phyloP scores from a whole-genome alignment of 2,329 filamentous ascomycete genomes.

The Epichloe amarillans region DNA sequence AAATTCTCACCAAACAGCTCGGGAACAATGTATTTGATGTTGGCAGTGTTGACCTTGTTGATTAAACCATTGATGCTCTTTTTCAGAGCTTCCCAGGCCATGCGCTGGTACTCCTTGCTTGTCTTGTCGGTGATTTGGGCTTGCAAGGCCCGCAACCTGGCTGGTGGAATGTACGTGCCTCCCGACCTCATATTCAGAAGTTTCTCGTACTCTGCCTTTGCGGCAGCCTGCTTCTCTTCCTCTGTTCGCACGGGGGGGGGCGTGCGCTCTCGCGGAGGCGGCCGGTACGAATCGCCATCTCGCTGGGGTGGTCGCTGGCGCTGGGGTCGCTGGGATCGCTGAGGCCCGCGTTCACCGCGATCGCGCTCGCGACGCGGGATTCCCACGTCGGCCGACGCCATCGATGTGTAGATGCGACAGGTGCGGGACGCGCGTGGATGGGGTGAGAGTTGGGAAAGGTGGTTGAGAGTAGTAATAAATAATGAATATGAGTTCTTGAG shows the following conservation, averaged over 20 bases:
- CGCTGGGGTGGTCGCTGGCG: constrained; percentile 18
- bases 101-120: constrained; percentile 94
- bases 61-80: constrained; percentile 98
- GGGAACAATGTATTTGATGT: constrained; percentile 95
- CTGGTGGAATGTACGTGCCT: constrained; percentile 92
- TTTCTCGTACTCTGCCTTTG: constrained; percentile 89
- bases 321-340: constrained; percentile 7
- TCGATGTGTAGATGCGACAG: constrained; percentile 10
- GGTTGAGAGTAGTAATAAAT: not conserved
- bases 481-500: too few species aligned
- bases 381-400: constrained; percentile 33
- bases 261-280: constrained; percentile 20
- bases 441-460: not conserved
- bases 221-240: constrained; percentile 75
- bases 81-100: constrained; percentile 98
- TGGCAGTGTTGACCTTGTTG: constrained; percentile 97
- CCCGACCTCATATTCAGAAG: constrained; percentile 85
- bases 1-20: constrained; percentile 94
- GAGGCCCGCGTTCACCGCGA: constrained; percentile 9
- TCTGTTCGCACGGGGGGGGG: constrained; percentile 40
- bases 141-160: constrained; percentile 78
- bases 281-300: constrained; percentile 39
- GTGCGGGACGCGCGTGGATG: not conserved
- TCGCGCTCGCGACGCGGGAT: constrained; percentile 26
- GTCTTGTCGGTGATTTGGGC: constrained; percentile 94